Evolutionary conservation across 2,329 filamentous ascomycete species (phyloP), one percentile per base, ranked within the genome.

Genomic region (Talaromyces sp.): DNA sequence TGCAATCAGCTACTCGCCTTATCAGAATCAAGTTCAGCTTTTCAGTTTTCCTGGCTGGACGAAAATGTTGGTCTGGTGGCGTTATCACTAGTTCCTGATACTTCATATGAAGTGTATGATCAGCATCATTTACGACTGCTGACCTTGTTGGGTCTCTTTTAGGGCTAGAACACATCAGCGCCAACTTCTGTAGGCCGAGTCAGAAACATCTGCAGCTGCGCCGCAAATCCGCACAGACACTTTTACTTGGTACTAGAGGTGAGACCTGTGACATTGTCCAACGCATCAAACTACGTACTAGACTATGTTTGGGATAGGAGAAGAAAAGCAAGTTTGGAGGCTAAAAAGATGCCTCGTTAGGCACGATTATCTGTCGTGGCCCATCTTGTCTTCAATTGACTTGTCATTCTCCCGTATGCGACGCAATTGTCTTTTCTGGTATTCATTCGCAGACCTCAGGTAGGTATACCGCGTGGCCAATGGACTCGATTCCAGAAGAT

Each of bases 171-270:
- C 15, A 35, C 37, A 19, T 36, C 31, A 22, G 35, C 33, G 17
- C 22, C 39, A 39, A 39, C 17, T 39, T 36, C n/a, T 36, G 39
- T n/a, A 43, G 19, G 39, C 22, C 31, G 52, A 54, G 37, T 54
- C 39, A 45, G 39, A 35, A 22, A 35, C 19, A 28, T 37, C 41
- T 48, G 53, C 33, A 48, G 53, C 57, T 55, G 57, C 52, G 52
- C 57, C 52, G 57, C 57, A 55, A 59, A 55, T 41, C 57, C 43
- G 43, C 57, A 55, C 57, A 55, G 56, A 58, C 56, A 43, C 25
- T 51, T 40, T 40, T 8, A 17, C 17, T 55, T n/a, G 17, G 28
- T 53, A 21, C 28, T 41, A 19, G 37, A 43, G 13, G 22, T 41
- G 19, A 36, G 37, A 19, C 56, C 50, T 37, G n/a, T 17, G 17